Conservation (phyloP, 176 grass and related monocot genomes). For the Zizania latifolia region DNA sequence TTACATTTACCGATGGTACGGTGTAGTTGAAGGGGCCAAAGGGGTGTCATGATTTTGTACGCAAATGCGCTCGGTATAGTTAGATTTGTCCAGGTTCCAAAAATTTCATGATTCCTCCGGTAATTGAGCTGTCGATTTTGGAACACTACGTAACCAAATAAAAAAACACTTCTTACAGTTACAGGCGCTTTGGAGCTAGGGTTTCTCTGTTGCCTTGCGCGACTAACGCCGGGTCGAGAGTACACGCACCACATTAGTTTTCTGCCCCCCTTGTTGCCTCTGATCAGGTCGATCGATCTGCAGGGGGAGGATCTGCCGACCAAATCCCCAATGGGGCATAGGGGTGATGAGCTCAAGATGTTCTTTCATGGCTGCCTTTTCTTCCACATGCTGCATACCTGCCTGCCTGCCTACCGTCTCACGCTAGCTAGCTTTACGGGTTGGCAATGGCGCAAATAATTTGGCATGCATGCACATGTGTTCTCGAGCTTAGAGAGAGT, state of each 20-base stretch:
- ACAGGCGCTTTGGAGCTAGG: neutral
- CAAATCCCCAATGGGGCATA: constrained; percentile 44
- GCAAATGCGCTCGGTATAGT: no score
- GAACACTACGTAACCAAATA: no score
- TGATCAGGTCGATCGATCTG: neutral
- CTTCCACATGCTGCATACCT: constrained; percentile 45
- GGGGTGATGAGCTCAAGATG: constrained; percentile 32
- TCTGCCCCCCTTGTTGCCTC: neutral
- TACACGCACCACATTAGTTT: neutral
- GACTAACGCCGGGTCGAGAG: neutral
- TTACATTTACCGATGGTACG: neutral
- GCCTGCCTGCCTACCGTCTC: neutral
- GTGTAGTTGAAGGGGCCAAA: neutral
- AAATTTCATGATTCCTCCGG: no score
- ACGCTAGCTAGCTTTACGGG: constrained; percentile 63
- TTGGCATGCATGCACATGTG: constrained; percentile 36
- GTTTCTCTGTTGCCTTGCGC: neutral
- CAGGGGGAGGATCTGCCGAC: constrained; percentile 30
- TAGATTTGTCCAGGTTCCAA: no score
- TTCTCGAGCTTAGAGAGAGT: neutral
- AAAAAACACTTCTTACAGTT: no score
- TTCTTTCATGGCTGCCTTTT: constrained; percentile 52
- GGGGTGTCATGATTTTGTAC: no score
- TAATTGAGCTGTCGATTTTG: no score
- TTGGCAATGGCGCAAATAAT: constrained; percentile 47